phyloP scores from a whole-genome alignment of 2,329 filamentous ascomycete species.

The Hirsutella thompsonii region DNA sequence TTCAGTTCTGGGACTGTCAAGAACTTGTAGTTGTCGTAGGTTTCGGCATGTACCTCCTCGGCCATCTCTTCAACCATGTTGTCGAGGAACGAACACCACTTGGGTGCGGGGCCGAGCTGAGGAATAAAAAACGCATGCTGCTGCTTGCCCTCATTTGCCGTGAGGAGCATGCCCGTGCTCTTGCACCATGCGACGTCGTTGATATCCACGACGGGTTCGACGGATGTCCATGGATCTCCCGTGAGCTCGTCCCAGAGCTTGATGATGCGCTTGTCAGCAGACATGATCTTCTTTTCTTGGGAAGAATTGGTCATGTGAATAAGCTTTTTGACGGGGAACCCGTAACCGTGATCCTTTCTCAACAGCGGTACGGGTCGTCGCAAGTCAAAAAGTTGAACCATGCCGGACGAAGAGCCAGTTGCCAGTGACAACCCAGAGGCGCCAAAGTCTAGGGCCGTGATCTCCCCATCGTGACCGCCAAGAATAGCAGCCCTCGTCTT shows the following conservation, averaged over 20 bases:
- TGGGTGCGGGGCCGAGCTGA: constrained; percentile 81
- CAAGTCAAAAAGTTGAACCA: constrained; percentile 85
- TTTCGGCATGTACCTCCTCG: constrained; percentile 62
- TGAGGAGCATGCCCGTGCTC: constrained; percentile 87
- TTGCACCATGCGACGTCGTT: constrained; percentile 91
- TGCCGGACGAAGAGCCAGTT: constrained; percentile 75
- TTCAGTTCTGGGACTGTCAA: constrained; percentile 78
- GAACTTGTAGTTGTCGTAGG: constrained; percentile 99
- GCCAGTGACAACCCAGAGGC: constrained; percentile 73
- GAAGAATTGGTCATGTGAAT: constrained; percentile 58
- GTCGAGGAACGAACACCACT: constrained; percentile 94
- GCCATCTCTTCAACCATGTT: constrained; percentile 99
- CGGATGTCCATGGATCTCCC: constrained; percentile 85
- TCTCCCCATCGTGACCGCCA: constrained; percentile 53
- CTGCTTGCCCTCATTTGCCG: constrained; percentile 90
- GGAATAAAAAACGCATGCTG: constrained; percentile 94
- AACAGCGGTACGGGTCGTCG: constrained; percentile 76
- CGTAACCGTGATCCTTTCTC: constrained; percentile 92
- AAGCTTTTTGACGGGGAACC: constrained; percentile 80
- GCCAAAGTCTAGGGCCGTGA: constrained; percentile 81
- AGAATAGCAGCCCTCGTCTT: constrained; percentile 71
- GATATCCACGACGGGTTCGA: constrained; percentile 88
- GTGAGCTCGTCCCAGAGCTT: constrained; percentile 85
- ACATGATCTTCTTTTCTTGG: constrained; percentile 76
- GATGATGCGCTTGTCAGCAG: constrained; percentile 88